Evolutionary conservation across 441 rosid genomes (phyloP).

Genomic region (Brassica balearica): DNA sequence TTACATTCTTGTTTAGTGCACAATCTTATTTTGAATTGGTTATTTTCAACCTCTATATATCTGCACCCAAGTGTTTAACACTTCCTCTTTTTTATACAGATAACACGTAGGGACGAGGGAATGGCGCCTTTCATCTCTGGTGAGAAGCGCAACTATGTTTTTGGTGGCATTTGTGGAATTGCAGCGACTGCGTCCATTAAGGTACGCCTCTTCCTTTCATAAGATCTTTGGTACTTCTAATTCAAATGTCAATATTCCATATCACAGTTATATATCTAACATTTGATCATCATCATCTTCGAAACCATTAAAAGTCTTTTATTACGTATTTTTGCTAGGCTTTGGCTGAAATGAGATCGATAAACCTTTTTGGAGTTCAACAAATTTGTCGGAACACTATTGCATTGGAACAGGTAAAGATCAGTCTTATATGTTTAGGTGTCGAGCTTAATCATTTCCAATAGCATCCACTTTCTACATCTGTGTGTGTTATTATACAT

Average conservation of each 20-base stretch:
- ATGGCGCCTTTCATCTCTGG: conserved; percentile 86
- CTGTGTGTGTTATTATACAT: conserved; percentile 33
- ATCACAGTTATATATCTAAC: not conserved
- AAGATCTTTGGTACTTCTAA: not conserved
- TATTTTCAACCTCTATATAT: conserved; percentile 7
- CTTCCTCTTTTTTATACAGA: conserved; percentile 48
- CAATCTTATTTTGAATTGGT: conserved; percentile 21
- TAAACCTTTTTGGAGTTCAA: conserved; percentile 98
- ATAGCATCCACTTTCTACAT: conserved; percentile 6
- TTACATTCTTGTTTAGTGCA: not conserved
- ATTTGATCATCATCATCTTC: not conserved
- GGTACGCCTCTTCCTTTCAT: conserved; percentile 52
- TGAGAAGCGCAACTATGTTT: conserved; percentile 82
- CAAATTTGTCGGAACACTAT: conserved; percentile 96
- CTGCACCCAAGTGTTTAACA: conserved; percentile 10
- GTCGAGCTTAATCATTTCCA: not conserved
- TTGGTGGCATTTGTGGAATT: conserved; percentile 92
- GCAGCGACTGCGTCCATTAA: conserved; percentile 91
- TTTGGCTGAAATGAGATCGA: conserved; percentile 80
- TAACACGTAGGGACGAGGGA: conserved; percentile 95
- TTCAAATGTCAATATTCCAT: conserved; percentile 16
- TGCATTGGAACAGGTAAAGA: conserved; percentile 90
- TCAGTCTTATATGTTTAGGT: not conserved
- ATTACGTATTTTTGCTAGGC: conserved; percentile 55
- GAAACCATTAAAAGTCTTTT: conserved; percentile 11